Evolutionary conservation across 176 grass and related monocot genomes (phyloP), one percentile per base, ranked within the genome.

Genomic region (Cymbopogon citratus): DNA sequence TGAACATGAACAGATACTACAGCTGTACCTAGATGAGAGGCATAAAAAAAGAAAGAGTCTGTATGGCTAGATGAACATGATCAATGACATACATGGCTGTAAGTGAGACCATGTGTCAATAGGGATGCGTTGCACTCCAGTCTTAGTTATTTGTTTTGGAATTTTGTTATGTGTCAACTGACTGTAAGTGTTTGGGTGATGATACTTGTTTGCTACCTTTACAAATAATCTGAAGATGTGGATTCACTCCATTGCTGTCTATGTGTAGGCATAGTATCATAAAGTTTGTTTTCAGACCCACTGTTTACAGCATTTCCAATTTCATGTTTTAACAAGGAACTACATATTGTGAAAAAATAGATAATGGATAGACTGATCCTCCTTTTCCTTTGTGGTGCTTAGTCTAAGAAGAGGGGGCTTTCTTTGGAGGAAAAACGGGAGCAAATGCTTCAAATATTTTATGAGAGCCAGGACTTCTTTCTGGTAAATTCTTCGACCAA

Each of bases 341-440:
- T 33, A 66, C 18, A 8, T 18, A 66, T 67, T 63, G 13, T 59
- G 21, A 59, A 59, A 59, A 51, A 24, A 59, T 21, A 10, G 54
- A 24, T 59, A 11, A 57, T 59, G 54, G 54, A 59, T 59, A 59
- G 54, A 60, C 73, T 81, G 28, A 60, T 71, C 12, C 9, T 69
- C 16, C 3, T 88, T 85, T 49, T 69, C 21, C 13, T 25, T 89
- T 9, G 18, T 24, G 0, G 13, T 63, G 16, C n/a, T 27, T 80
- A 98, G 95, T 98, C 95, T 12, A 98, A 95, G 95, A 98, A 98
- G 88, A 95, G 95, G 88, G 92, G 95, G 5, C 95, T 95, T 79
- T 95, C 90, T 0, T 76, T 98, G 81, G 92, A 98, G 88, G 95
- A 98, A 84, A 98, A 98, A 62, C 76, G 90, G 23, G 95, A 98